Evolutionary conservation across 192 early-diverging fungal genomes (phyloP), one percentile per base, ranked within the genome.

Genomic region (Powellomyces hirtus): DNA sequence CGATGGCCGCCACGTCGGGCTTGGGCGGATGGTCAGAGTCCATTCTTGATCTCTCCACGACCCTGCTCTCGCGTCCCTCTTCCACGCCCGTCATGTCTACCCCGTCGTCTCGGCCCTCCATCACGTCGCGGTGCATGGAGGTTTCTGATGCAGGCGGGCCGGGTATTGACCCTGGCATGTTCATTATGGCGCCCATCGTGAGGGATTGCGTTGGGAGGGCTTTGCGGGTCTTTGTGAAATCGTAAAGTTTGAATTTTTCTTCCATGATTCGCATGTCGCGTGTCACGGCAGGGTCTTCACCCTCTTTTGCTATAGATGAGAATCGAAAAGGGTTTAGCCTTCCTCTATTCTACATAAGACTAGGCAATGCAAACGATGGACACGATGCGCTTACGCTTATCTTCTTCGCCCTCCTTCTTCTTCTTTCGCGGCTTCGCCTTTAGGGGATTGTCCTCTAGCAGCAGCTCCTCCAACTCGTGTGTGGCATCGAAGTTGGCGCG

Each of bases 401-500:
- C 56, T 24, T 50, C 60, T 44, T 74, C 70, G 5, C 65, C 75
- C 34, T 78, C 73, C 64, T 70, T 77, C 67, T 74, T 79, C 31
- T 78, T 85, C 69, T 84, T 83, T 13, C 86, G 84, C 44, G 88
- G 89, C 67, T 86, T 89, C 26, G 86, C 89, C 33, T 92, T 89
- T 20, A 98, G 83, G 0, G 94, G 96, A 56, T 96, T 94, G 34
- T 97, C 96, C 70, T 99, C 95, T n/a, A 99, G 80, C 38, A 99
- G 76, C 31, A 98, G 84, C 68, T 99, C 97, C 64, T 99, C 95
- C 24, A 99, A 75, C 49, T 99, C 96, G 70, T 97, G 89, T 27
- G 94, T 92, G 7, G 92, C 92, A 81, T 98, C 96, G 76, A 97
- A 98, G 71, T 98, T 98, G 49, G 92, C 88, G 22, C 86, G 78